Evolutionary conservation across 306 rosid species (phyloP).

Genomic region (Sophora flavescens): DNA sequence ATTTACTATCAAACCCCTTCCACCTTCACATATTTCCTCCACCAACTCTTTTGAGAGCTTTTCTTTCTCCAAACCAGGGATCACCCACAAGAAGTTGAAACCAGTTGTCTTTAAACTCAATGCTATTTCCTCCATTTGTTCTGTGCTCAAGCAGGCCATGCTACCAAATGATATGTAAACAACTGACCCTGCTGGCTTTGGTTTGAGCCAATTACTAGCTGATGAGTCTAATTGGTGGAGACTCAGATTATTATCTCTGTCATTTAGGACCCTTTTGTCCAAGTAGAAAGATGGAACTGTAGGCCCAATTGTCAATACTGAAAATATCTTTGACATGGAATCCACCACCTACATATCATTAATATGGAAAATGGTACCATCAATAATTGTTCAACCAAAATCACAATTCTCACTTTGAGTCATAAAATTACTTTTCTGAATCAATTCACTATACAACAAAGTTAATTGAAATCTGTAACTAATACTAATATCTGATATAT

Average conservation of each 20-base stretch:
- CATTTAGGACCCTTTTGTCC: slow-evolving; percentile 54
- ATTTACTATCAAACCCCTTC: slow-evolving; percentile 55
- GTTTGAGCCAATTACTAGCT: slow-evolving; percentile 53
- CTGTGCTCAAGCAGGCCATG: slow-evolving; percentile 49
- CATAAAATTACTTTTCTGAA: background rate
- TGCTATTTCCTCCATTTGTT: slow-evolving; percentile 65
- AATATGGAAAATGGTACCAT: background rate
- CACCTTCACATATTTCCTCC: slow-evolving; percentile 41
- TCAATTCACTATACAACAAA: background rate
- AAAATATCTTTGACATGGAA: slow-evolving; percentile 62
- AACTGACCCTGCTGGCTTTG: slow-evolving; percentile 55
- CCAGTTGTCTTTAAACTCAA: slow-evolving; percentile 49
- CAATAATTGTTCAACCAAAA: slow-evolving; percentile 2
- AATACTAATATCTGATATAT: background rate
- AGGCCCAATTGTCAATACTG: slow-evolving; percentile 67
- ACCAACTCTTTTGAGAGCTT: slow-evolving; percentile 43
- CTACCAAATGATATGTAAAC: slow-evolving; percentile 70
- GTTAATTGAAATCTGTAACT: background rate
- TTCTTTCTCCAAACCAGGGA: slow-evolving; percentile 44
- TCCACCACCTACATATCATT: slow-evolving; percentile 55
- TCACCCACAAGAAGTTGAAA: slow-evolving; percentile 66
- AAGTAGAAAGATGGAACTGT: slow-evolving; percentile 61
- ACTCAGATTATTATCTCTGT: slow-evolving; percentile 54
- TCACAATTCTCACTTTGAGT: background rate
- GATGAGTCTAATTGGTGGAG: slow-evolving; percentile 50